Base-by-base conservation (phyloP, 306 rosid genomes). In the Luffa aegyptiaca region DNA sequence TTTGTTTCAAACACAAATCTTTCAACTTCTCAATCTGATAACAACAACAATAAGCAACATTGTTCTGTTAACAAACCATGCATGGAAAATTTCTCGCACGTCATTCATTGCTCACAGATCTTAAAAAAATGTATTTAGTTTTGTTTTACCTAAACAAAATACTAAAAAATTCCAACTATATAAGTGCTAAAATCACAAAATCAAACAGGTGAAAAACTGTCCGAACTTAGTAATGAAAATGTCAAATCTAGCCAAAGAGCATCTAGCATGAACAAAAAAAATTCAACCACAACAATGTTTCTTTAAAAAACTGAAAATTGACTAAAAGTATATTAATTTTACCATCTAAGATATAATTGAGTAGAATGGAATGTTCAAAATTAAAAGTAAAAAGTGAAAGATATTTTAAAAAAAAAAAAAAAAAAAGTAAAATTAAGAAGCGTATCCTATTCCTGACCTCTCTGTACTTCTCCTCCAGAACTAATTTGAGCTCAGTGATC, bases 1-100 rank as follows among this genome's bases (percentile, higher is more conserved):
- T 90, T 84, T 96, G 99, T 73, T 88, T 96, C 88, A 93, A 86
- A 74, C 99, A 96, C 84, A 96, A 84, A 81, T 96, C 99, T 84
- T 93, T 96, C 87, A 96, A 74, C 88, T 95, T 95, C 83, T 95
- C 99, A 81, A 87, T 95, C 99, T 95, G 78, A 56, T 31, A 57
- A 13, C 8, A 33, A 14, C 78, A 70, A 70, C 5, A 71, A 73
- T 14, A 33, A 31, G 45, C 7, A 74, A 14, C 76, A 44, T 3
- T 45, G 56, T 70, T 70, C 2, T 41, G 75, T 69, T 44, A 69
- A 69, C 53, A 44, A 20, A 20, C 52, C 2, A 68, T 68, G 18
- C 41, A 10, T 33, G 42, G 0, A 71, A 12, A 12, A 70, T 42
- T 10, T 10, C 8, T 17, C 6, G 0, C 56, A 46, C 58, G 48